These are phyloP conservation scores for Cercospora sp. DNA, from an alignment of 2,329 filamentous ascomycete species.

Conservation along the genomic window DNA sequence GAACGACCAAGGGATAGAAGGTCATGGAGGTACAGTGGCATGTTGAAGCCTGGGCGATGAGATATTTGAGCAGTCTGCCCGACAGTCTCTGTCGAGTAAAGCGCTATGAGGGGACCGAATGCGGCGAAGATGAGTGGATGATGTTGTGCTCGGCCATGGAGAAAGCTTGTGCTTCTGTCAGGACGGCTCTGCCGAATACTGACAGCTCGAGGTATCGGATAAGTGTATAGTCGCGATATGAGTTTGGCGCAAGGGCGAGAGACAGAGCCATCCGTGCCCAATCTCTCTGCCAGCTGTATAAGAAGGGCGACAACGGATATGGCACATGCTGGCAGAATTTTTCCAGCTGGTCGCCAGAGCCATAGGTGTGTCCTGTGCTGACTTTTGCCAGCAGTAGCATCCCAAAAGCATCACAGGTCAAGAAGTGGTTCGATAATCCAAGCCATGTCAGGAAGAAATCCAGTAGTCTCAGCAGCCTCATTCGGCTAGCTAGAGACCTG, in stretches of 20 bases:
- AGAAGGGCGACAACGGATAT: not conserved
- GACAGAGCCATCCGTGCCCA: not conserved
- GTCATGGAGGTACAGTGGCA: not conserved
- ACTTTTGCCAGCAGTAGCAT: not conserved
- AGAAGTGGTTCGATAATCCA: not conserved
- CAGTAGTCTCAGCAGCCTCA: not conserved
- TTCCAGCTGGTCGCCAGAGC: not conserved
- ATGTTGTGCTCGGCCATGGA: not conserved
- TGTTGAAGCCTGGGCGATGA: not conserved
- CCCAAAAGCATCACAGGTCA: not conserved
- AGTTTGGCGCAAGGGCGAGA: not conserved
- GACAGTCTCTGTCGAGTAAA: not conserved
- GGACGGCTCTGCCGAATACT: not conserved
- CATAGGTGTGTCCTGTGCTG: not conserved
- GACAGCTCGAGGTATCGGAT: not conserved
- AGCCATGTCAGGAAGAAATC: not conserved
- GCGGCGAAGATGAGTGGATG: not conserved
- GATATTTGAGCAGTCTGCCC: not conserved
- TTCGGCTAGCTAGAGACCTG: not conserved
- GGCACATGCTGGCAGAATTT: too few relatives aligned
- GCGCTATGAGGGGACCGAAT: not conserved
- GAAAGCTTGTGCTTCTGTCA: not conserved
- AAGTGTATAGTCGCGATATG: not conserved
- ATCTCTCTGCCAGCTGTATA: not conserved
- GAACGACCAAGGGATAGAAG: not conserved